Evolutionary conservation across 148 eudicot species (phyloP).

Genomic region (Nepenthes gracilis): DNA sequence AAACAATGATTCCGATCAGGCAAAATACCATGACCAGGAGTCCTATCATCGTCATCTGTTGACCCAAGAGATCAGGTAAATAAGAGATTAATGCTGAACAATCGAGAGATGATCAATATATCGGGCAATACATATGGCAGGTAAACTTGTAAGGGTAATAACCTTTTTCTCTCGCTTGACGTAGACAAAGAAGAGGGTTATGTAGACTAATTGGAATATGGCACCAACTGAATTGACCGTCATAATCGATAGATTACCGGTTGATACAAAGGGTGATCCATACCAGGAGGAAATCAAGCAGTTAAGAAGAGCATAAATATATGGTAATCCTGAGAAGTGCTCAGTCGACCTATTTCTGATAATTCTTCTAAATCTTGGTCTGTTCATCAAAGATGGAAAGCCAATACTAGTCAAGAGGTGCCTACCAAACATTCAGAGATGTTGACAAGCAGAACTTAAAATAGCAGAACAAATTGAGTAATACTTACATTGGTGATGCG

Average conservation of each 20-base stretch:
- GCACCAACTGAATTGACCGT: slow-evolving; percentile 64
- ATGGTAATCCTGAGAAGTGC: slow-evolving; percentile 73
- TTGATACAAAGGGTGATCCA: slow-evolving; percentile 64
- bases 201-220: slow-evolving; percentile 29
- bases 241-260: slow-evolving; percentile 42
- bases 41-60: slow-evolving; percentile 60
- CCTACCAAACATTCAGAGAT: background rate
- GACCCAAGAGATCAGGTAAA: background rate
- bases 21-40: slow-evolving; percentile 39
- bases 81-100: background rate
- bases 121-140: background rate
- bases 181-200: slow-evolving; percentile 37
- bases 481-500: slow-evolving; percentile 73
- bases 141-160: slow-evolving; percentile 2
- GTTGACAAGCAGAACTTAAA: background rate
- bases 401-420: background rate
- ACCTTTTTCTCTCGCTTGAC: slow-evolving; percentile 55
- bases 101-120: background rate
- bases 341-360: slow-evolving; percentile 48
- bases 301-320: slow-evolving; percentile 64
- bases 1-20: slow-evolving; percentile 30
- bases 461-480: background rate
- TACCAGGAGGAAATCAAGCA: slow-evolving; percentile 79
- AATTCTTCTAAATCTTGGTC: slow-evolving; percentile 63
- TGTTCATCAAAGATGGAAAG: slow-evolving; percentile 9